phyloP scores from a whole-genome alignment of 2,329 filamentous ascomycete species.

The Mariannaea sp. region DNA sequence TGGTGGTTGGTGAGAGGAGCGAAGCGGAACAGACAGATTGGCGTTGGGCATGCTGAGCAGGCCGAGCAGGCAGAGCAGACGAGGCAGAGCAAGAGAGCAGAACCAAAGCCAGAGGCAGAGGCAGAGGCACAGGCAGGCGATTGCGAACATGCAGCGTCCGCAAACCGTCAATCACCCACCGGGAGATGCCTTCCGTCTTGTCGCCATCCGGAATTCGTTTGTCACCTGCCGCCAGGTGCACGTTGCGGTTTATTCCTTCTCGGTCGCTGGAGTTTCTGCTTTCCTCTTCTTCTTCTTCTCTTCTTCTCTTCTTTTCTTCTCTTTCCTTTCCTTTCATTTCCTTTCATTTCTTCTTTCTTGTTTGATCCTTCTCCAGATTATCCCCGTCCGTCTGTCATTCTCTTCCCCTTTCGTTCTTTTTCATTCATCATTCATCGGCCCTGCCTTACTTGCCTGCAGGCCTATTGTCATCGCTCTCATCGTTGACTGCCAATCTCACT shows the following conservation, averaged over 20 bases:
- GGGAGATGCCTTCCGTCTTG: neutral
- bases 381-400: no score
- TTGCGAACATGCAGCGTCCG: slow-evolving; percentile 2
- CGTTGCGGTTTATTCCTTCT: slow-evolving; percentile 12
- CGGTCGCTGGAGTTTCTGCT: slow-evolving; percentile 2
- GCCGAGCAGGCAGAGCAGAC: neutral
- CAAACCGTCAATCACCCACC: neutral
- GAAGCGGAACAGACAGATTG: neutral
- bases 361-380: no score
- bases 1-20: neutral
- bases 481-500: no score
- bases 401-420: no score
- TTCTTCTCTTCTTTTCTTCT: neutral
- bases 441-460: no score
- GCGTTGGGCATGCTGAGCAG: no score
- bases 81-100: no score
- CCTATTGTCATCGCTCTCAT: no score
- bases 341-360: no score
- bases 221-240: slow-evolving; percentile 8
- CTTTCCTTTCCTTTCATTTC: neutral
- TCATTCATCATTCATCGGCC: no score
- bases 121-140: neutral
- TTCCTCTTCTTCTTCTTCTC: slow-evolving; percentile 7
- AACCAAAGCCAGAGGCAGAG: no score
- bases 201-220: slow-evolving; percentile 1